Percentiles rank a stretch among this genome's conserved stretches.
Conservation (phyloP, 306 rosid species). For the Sechiopsis laciniata region DNA sequence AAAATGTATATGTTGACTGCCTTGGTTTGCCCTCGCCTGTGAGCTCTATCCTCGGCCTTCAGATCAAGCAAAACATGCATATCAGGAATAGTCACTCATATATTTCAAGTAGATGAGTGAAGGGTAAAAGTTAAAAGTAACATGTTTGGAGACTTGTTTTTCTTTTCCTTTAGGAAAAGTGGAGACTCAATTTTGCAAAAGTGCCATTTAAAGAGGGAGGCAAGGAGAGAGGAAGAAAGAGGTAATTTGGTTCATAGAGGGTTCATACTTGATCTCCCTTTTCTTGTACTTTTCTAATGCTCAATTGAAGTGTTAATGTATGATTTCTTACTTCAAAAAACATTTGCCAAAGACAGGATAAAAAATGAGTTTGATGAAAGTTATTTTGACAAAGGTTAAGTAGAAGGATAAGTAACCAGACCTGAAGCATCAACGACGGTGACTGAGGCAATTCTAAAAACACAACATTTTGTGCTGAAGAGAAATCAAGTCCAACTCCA, state of each 20-base stretch:
- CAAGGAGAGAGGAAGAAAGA: not conserved
- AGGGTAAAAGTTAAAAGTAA: not conserved
- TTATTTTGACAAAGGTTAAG: not conserved
- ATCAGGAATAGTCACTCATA: slow-evolving; percentile 16
- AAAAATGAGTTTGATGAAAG: slow-evolving; percentile 1
- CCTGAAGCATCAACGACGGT: slow-evolving; percentile 90
- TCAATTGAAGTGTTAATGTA: not conserved
- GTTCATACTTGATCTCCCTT: not conserved
- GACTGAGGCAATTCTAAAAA: slow-evolving; percentile 87
- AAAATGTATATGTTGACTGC: slow-evolving; percentile 87
- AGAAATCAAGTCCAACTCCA: slow-evolving; percentile 90
- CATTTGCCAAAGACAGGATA: not conserved
- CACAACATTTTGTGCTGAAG: slow-evolving; percentile 81
- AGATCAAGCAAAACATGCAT: slow-evolving; percentile 28
- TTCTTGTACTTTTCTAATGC: not conserved
- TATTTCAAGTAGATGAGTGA: not conserved
- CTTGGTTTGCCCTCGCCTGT: slow-evolving; percentile 84
- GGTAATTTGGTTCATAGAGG: not conserved
- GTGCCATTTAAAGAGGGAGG: not conserved
- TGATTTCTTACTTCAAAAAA: not conserved
- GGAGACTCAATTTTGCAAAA: not conserved
- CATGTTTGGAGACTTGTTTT: not conserved
- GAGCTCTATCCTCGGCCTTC: slow-evolving; percentile 99
- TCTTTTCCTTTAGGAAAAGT: not conserved
- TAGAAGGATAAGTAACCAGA: slow-evolving; percentile 28